phyloP scores from a whole-genome alignment of 2,329 filamentous ascomycete species.

The Xylaria sp. region DNA sequence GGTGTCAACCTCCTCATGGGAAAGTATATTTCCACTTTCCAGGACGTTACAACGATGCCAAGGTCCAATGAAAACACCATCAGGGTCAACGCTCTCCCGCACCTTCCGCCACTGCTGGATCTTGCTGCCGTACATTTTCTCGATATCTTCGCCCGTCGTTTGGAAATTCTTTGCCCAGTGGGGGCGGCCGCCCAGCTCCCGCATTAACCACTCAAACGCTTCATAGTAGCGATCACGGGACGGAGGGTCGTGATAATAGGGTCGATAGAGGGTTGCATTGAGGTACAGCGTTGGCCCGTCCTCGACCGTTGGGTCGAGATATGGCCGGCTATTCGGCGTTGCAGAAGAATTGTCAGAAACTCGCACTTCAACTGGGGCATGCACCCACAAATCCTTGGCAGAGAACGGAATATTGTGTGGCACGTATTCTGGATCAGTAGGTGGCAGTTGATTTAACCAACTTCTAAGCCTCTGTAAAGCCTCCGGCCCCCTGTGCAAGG shows the following conservation, averaged over 20 bases:
- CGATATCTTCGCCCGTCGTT: constrained; percentile 64
- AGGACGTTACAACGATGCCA: constrained; percentile 81
- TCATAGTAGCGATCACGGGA: constrained; percentile 81
- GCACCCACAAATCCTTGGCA: constrained; percentile 79
- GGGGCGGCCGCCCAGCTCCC: constrained; percentile 77
- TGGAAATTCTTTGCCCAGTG: constrained; percentile 95
- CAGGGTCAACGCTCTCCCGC: constrained; percentile 73
- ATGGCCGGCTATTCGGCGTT: constrained; percentile 44
- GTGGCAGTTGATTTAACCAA: constrained; percentile 73
- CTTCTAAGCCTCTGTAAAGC: constrained; percentile 80
- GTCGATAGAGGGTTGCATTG: constrained; percentile 87
- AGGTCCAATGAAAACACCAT: constrained; percentile 86
- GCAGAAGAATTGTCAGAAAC: constrained; percentile 71
- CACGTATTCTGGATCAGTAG: constrained; percentile 69
- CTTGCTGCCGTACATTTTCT: constrained; percentile 70
- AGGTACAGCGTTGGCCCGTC: constrained; percentile 82
- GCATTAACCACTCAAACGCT: constrained; percentile 91
- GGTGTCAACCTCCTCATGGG: constrained; percentile 41
- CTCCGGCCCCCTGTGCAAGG: constrained; percentile 83
- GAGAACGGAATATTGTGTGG: constrained; percentile 77
- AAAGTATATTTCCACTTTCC: constrained; percentile 39
- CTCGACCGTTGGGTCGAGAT: constrained; percentile 71
- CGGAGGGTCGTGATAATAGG: constrained; percentile 78
- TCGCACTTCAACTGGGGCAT: constrained; percentile 91
- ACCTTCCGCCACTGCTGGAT: constrained; percentile 71